Evolutionary conservation across 2,329 filamentous ascomycete genomes (phyloP).

Genomic region (Hansfordia pulvinata): DNA sequence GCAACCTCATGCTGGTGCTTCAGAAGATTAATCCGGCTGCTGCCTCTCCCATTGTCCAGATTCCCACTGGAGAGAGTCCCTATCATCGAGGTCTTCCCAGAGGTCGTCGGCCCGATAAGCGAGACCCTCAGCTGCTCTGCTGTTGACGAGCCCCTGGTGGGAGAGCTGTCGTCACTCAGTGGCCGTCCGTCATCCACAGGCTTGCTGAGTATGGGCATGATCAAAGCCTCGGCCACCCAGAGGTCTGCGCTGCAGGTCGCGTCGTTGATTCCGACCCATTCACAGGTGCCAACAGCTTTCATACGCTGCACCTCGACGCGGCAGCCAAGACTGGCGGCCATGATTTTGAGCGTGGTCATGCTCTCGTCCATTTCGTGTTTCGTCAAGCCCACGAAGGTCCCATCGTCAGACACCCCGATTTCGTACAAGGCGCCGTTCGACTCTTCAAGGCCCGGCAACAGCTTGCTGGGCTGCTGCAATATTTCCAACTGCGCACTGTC

Average conservation of each 20-base stretch:
- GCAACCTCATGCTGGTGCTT: conserved; percentile 89
- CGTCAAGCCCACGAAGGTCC: conserved; percentile 75
- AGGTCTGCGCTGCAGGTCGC: conserved; percentile 37
- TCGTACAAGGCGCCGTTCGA: conserved; percentile 90
- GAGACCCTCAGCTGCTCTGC: conserved; percentile 75
- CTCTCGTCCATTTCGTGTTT: conserved; percentile 90
- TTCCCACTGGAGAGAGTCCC: conserved; percentile 80
- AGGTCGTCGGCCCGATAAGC: conserved; percentile 76
- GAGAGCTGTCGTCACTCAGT: conserved; percentile 9
- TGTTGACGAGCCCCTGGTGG: conserved; percentile 32
- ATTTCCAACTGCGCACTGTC: conserved; percentile 31
- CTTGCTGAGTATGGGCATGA: conserved; percentile 55
- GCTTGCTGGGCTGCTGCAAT: conserved; percentile 35
- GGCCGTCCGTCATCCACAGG: too few relatives aligned
- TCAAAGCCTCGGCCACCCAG: conserved; percentile 80
- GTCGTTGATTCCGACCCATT: conserved; percentile 45
- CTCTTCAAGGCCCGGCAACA: conserved; percentile 74
- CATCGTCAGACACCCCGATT: conserved; percentile 91
- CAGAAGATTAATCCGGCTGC: conserved; percentile 74
- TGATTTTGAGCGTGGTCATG: conserved; percentile 67
- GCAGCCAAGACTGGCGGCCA: conserved; percentile 89
- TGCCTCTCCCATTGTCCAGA: conserved; percentile 83
- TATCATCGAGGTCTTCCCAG: conserved; percentile 82
- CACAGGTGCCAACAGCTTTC: conserved; percentile 74
- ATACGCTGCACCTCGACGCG: conserved; percentile 68